phyloP scores from a whole-genome alignment of 2,329 filamentous ascomycete species.

The Paecilomyces niveus region DNA sequence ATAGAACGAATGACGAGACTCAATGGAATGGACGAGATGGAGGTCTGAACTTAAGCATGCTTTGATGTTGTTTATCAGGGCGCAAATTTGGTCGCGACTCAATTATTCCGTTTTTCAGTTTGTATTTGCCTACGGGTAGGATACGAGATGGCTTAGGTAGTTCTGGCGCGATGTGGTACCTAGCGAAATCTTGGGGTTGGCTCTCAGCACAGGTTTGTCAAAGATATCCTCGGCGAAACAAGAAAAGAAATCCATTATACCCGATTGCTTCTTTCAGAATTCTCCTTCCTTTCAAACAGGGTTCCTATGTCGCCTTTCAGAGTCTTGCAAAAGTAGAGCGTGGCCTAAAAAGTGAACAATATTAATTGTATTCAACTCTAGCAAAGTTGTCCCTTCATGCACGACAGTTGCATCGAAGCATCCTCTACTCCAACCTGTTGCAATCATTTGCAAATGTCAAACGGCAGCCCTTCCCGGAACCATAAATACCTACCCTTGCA shows the following conservation, averaged over 20 bases:
- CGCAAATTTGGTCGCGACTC: background rate
- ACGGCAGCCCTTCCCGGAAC: too few species aligned
- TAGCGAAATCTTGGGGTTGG: background rate
- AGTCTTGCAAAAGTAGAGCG: too few species aligned
- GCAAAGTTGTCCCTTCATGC: too few species aligned
- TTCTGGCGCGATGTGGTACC: background rate
- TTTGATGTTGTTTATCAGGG: constrained; percentile 9
- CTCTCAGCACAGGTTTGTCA: background rate
- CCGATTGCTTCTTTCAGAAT: background rate
- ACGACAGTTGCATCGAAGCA: too few species aligned
- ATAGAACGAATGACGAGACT: constrained; percentile 6
- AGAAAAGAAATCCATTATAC: background rate
- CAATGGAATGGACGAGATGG: constrained; percentile 15
- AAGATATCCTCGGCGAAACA: background rate
- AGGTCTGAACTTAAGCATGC: constrained; percentile 23
- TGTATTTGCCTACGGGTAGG: background rate
- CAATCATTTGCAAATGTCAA: too few species aligned
- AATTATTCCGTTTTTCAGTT: constrained; percentile 5
- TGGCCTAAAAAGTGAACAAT: too few species aligned
- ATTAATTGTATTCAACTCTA: too few species aligned
- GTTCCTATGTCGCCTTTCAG: background rate
- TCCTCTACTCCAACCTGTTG: too few species aligned
- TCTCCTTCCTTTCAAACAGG: background rate
- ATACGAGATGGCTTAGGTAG: background rate
- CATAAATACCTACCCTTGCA: too few species aligned